Evolutionary conservation across 768 basidiomycete genomes (phyloP).

Genomic region (Agrocybe pediades): DNA sequence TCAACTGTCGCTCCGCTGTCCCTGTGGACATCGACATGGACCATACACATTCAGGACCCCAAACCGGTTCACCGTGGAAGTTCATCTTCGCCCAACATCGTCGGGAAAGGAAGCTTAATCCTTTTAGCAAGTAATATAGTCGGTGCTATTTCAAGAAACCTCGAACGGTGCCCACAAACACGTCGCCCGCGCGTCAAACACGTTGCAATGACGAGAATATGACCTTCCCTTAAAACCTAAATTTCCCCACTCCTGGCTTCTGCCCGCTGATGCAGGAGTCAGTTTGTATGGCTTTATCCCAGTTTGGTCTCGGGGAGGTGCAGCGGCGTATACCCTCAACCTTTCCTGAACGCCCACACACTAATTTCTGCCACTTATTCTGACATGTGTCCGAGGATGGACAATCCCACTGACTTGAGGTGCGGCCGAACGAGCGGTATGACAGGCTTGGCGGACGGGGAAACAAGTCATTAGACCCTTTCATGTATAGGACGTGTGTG

Average conservation of each 20-base stretch:
- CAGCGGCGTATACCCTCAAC: not conserved
- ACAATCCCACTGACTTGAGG: not conserved
- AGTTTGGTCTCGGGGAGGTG: not conserved
- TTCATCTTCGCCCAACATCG: not conserved
- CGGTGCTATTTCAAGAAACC: not conserved
- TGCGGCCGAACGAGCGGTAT: too few species aligned
- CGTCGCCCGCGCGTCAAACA: conserved; percentile 2
- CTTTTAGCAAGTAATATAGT: not conserved
- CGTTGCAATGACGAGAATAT: conserved; percentile 2
- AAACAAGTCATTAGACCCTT: too few species aligned
- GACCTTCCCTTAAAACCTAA: not conserved
- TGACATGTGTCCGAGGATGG: not conserved
- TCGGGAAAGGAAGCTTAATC: not conserved
- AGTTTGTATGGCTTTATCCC: not conserved
- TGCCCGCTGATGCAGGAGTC: not conserved
- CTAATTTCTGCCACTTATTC: not conserved
- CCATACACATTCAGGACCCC: not conserved
- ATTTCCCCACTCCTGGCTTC: not conserved
- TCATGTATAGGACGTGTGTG: too few species aligned
- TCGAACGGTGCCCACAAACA: too few species aligned
- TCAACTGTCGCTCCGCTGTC: not conserved
- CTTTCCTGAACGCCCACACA: too few species aligned
- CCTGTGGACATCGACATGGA: not conserved
- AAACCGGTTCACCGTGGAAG: not conserved
- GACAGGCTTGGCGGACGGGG: too few species aligned